These are phyloP conservation scores for Petunia hybrid DNA, from an alignment of 305 asterid species.

Conservation along the genomic window DNA sequence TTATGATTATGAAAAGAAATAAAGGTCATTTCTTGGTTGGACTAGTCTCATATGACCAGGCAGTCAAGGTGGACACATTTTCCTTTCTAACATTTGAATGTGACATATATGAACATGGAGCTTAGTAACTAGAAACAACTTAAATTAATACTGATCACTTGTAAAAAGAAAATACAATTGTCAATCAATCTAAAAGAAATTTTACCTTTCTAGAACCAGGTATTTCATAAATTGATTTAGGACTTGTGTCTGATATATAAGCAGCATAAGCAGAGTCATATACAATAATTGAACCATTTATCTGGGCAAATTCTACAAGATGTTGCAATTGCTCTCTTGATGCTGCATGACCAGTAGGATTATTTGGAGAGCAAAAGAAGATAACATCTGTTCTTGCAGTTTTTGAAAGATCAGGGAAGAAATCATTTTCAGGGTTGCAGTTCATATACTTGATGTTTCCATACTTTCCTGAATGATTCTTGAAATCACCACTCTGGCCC, in stretches of 20 bases:
- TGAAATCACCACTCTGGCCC: conserved; percentile 76
- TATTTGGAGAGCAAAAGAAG: conserved; percentile 88
- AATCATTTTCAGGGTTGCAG: conserved; percentile 64
- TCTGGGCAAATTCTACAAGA: conserved; percentile 69
- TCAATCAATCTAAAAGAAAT: not conserved
- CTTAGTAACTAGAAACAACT: not conserved
- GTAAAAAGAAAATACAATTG: not conserved
- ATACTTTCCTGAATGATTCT: conserved; percentile 60
- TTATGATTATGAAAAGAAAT: not conserved
- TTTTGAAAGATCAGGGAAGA: conserved; percentile 72
- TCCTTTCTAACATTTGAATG: not conserved
- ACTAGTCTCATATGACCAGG: not conserved
- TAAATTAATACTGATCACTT: not conserved
- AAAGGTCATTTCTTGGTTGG: not conserved
- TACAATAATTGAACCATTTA: conserved; percentile 80
- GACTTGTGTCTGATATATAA: conserved; percentile 71
- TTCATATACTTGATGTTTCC: conserved; percentile 68
- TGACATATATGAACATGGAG: not conserved
- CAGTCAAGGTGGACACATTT: not conserved
- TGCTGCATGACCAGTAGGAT: conserved; percentile 91
- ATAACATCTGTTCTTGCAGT: conserved; percentile 72
- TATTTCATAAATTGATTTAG: conserved; percentile 80
- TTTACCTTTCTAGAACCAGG: conserved; percentile 87
- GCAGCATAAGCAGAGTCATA: conserved; percentile 82
- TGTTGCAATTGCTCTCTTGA: conserved; percentile 62